Base-by-base conservation (phyloP, 1,139 yeast species). In the Saccharomyces pastorianus region DNA sequence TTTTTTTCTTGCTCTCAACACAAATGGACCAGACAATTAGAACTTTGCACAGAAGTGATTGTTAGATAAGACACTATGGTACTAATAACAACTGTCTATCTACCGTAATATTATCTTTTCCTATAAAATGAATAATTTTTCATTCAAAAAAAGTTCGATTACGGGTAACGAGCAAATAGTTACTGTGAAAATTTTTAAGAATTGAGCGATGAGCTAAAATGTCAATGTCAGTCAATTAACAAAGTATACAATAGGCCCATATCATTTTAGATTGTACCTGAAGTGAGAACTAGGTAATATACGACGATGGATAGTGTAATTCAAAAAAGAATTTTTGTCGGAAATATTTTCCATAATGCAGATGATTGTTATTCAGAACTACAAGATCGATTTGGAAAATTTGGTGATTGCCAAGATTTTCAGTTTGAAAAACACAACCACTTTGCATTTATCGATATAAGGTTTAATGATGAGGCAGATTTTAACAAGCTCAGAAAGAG, bases 371-470 rank as follows among this genome's bases (percentile, higher is more conserved):
- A 65, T 6, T 63, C 61, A 3, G 68, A 68, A 29, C 68, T 81
- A 48, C 60, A 70, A 47, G 50, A 69, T 2, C 72, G 89, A 58
- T 68, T 84, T 49, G 64, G 66, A 29, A 80, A 76, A 58, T 81
- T 75, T 64, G 88, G 88, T 4, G 64, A 65, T 9, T 62, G 81
- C n/a, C 17, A 23, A 3, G 61, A 69, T 72, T 79, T 53, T 46
- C 70, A 58, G 53, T 60, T 68, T 46, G 70, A 68, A 46, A 58
- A 68, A 32, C 85, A 82, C 51, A 78, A 75, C 54, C 75, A 76
- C 62, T 91, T 83, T 73, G 97, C 84, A 1, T 89, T 78, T 62
- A 69, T 87, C 1, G 82, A 85, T 9, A 71, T 91, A 68, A 71
- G 75, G 9, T 68, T 84, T n/a, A 71, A 76, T 0, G 73, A 76